Evolutionary conservation across 1,284 basidiomycete species (phyloP).

Genomic region (Tremellales sp.): DNA sequence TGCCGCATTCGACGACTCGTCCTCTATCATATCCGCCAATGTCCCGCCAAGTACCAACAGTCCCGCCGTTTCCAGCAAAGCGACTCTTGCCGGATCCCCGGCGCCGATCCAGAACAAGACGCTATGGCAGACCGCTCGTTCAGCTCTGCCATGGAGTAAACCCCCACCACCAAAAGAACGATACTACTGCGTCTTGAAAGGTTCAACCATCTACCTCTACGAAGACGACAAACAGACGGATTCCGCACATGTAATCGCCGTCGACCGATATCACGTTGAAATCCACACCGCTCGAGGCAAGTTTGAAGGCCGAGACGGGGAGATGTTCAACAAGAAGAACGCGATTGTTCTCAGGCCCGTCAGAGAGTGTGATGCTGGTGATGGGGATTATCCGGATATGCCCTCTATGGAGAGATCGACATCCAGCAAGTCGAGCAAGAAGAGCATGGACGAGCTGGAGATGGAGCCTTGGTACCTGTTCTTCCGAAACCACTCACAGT

Average conservation of each 20-base stretch:
- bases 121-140: not conserved
- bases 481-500: conserved; percentile 69
- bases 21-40: too few relatives aligned
- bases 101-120: too few relatives aligned
- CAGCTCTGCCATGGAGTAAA: conserved; percentile 30
- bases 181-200: conserved; percentile 85
- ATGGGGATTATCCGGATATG: conserved; percentile 24
- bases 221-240: conserved; percentile 83
- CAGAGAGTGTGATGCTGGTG: conserved; percentile 18
- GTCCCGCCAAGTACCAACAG: too few relatives aligned
- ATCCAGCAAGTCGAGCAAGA: conserved; percentile 48
- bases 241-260: conserved; percentile 76
- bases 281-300: conserved; percentile 63
- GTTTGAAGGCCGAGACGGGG: conserved; percentile 54
- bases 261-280: conserved; percentile 64
- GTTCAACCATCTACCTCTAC: conserved; percentile 81
- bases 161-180: conserved; percentile 72
- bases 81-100: too few relatives aligned
- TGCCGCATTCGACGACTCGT: too few relatives aligned
- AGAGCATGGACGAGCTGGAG: conserved; percentile 49
- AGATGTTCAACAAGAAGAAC: conserved; percentile 82
- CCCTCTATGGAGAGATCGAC: conserved; percentile 33
- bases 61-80: too few relatives aligned
- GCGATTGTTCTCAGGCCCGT: conserved; percentile 67
- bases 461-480: conserved; percentile 82